Conservation (phyloP, 257 asterid species). For the Forsythia viridissima region DNA sequence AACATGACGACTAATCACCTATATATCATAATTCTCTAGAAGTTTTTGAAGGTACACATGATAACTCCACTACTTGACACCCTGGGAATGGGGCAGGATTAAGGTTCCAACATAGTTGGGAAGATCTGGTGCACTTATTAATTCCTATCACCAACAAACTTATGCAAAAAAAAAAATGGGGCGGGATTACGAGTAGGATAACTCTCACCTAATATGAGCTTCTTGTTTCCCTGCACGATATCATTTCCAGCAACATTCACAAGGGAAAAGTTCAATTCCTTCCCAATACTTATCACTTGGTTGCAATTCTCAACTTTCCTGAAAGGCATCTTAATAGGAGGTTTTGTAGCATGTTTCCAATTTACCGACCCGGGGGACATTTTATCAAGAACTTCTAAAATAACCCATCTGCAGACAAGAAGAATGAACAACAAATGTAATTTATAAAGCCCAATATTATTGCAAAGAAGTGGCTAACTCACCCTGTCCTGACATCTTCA, state of each 20-base stretch:
- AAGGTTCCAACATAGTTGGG: too few relatives aligned
- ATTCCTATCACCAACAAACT: not conserved
- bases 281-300: constrained; percentile 84
- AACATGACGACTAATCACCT: too few relatives aligned
- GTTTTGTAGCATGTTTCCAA: constrained; percentile 86
- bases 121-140: too few relatives aligned
- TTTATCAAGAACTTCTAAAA: constrained; percentile 77
- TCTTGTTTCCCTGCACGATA: constrained; percentile 92
- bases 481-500: constrained; percentile 89
- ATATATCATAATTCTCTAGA: too few relatives aligned
- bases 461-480: constrained; percentile 30
- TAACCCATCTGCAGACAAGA: constrained; percentile 65
- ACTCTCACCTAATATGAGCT: constrained; percentile 73
- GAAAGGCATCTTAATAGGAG: constrained; percentile 87
- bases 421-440: constrained; percentile 16
- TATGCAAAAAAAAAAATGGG: not conserved
- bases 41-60: too few relatives aligned
- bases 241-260: constrained; percentile 94
- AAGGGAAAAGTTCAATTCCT: constrained; percentile 75
- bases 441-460: constrained; percentile 6
- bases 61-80: too few relatives aligned
- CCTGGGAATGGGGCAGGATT: too few relatives aligned
- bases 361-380: constrained; percentile 67
- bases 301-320: constrained; percentile 89
- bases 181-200: constrained; percentile 5